Base-by-base conservation (phyloP, 352 stramenopile genomes). In the Globisporangium emineosum region DNA sequence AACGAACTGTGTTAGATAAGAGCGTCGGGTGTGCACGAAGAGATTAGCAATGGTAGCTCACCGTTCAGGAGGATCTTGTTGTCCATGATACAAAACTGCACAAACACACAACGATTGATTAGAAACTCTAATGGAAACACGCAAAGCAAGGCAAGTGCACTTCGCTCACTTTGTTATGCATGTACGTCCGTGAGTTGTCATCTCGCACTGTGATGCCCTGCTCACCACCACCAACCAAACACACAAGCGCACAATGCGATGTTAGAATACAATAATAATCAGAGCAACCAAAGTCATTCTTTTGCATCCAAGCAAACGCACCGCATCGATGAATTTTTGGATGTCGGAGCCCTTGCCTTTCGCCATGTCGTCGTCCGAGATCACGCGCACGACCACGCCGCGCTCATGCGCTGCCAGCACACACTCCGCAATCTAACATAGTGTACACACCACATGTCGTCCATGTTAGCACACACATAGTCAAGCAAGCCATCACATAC, bases 11-110 rank as follows among this genome's bases (percentile, higher is more conserved):
- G 17, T 45, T 45, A 45, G 40, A 45, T 45, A 17, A n/a, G n/a
- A n/a, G n/a, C n/a, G n/a, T n/a, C n/a, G n/a, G n/a, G n/a, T n/a
- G n/a, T n/a, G n/a, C n/a, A n/a, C n/a, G n/a, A n/a, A n/a, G n/a
- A n/a, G n/a, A n/a, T n/a, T n/a, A n/a, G n/a, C 15, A 27, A 25
- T 57, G 35, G 0, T 27, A 25, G 40, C 62, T 15, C 62, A 83
- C 81, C 81, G 62, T 90, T 90, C 17, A 90, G 60, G 47, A 90
- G 65, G 12, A 76, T 78, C 4, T 68, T 69, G 43, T 74, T 79
- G 71, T 90, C 81, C 52, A 90, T 85, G 58, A 90, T 67, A 49
- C 79, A 90, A 58, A 90, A 90, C 81, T 90, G 40, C 21, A 23
- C 53, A 3, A 13, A 12, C 49, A 25, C 10, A 58, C 17, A 54